Evolutionary conservation across 768 basidiomycete genomes (phyloP), one percentile per base, ranked within the genome.

Genomic region (Auricularia auricula-judae): DNA sequence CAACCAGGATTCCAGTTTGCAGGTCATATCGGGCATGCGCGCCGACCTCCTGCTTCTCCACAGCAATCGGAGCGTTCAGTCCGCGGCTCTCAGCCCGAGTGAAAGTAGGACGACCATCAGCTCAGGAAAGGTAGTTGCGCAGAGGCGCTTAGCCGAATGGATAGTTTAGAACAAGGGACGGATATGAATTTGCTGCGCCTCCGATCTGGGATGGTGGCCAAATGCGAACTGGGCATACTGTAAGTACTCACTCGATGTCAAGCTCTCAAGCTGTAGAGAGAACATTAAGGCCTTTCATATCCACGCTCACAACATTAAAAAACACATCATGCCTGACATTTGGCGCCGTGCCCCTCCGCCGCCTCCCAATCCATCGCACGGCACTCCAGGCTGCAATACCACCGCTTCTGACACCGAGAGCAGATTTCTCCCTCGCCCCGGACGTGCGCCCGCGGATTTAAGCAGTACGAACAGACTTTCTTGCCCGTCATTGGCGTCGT

Each of bases 361-460:
- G 34, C 56, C 56, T 29, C 56, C 56, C 56, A 59, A 29, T 59
- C 56, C 29, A 29, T 29, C 29, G 56, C 56, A 10, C 56, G 23
- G 29, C 56, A 59, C 34, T 59, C 56, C 11, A 59, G 14, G 5
- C 56, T 29, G 56, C 56, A 59, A 29, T 59, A 59, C 56, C 56
- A 59, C 29, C 56, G 23, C 23, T 29, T 33, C 34, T 18, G 11
- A 33, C 56, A 59, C 3, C 29, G 29, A 10, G 53, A 8, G 34
- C 56, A 59, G 23, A 4, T 29, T 18, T 59, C 56, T 1, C 56
- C 56, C 4, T 33, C 56, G 23, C 56, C 56, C 1, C 56, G 56
- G 7, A 59, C 56, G 29, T 18, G 29, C 12, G 56, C 56, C 5
- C 56, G 23, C 29, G 56, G 21, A 29, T 59, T 59, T 1, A 10